phyloP scores from a whole-genome alignment of 108 stramenopile species.

The Asterionellopsis glacialis region DNA sequence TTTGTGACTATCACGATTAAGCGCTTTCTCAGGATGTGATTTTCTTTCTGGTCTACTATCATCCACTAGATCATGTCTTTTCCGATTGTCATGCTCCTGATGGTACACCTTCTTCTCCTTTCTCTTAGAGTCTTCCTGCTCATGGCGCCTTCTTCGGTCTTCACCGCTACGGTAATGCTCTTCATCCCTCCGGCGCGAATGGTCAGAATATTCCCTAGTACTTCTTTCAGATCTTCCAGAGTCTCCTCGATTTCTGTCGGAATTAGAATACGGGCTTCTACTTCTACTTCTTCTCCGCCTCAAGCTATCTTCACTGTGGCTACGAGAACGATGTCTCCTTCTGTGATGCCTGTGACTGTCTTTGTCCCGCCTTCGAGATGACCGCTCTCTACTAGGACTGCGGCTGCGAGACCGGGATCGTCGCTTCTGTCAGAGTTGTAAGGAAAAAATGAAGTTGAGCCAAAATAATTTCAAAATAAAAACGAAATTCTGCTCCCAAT shows the following conservation, averaged over 20 bases:
- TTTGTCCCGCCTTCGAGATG: conserved; percentile 6
- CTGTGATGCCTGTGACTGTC: conserved; percentile 10
- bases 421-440: conserved; percentile 1
- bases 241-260: background rate
- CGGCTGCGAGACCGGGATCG: background rate
- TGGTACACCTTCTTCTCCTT: too few species aligned
- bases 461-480: too few species aligned
- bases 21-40: background rate
- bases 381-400: conserved; percentile 3
- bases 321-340: conserved; percentile 13
- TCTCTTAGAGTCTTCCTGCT: background rate
- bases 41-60: background rate
- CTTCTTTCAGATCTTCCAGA: background rate
- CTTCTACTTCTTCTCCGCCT: conserved; percentile 13
- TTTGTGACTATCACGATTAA: background rate
- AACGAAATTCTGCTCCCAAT: background rate
- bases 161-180: conserved; percentile 2
- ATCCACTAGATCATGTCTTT: background rate
- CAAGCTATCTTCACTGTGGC: conserved; percentile 9
- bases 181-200: conserved; percentile 2
- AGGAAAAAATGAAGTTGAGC: too few species aligned
- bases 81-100: background rate
- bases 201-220: background rate
- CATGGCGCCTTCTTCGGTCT: background rate
- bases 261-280: conserved; percentile 3